A percentile compares a stretch with the other conserved stretches of the same genome.
These are phyloP conservation scores for Coemansia sp. DNA, from an alignment of 192 early-diverging fungal species.

Conservation along the genomic window DNA sequence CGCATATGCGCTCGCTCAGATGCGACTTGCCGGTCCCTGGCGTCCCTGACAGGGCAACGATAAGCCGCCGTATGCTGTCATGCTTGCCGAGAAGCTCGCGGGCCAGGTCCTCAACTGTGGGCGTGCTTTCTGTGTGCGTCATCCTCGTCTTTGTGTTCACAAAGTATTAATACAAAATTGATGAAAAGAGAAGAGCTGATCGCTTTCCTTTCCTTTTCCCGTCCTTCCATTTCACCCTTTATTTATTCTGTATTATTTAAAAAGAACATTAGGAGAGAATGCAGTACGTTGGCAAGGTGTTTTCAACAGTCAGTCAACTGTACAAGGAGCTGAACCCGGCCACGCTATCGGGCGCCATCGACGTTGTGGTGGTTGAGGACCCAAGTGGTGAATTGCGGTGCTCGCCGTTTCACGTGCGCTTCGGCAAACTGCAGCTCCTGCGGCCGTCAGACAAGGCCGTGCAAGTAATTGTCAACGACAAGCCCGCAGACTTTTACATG, in stretches of 20 bases:
- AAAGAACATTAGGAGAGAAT: too few species aligned
- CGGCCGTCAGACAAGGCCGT: slow-evolving; percentile 91
- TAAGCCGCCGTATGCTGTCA: slow-evolving; percentile 10
- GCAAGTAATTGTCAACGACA: slow-evolving; percentile 82
- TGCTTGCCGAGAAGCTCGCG: slow-evolving; percentile 3
- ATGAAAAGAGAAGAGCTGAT: background rate
- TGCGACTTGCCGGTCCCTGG: slow-evolving; percentile 38
- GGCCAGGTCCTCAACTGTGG: background rate
- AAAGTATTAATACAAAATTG: background rate
- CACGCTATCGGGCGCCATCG: slow-evolving; percentile 96
- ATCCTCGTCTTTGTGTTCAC: background rate
- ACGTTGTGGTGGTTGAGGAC: slow-evolving; percentile 93
- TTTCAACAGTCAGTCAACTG: slow-evolving; percentile 82
- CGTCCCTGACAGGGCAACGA: slow-evolving; percentile 30
- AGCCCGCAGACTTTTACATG: slow-evolving; percentile 78
- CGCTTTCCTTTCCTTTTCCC: background rate
- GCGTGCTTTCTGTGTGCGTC: background rate
- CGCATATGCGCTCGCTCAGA: slow-evolving; percentile 20
- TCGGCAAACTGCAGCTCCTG: slow-evolving; percentile 92
- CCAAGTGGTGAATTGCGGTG: slow-evolving; percentile 79
- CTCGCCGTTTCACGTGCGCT: slow-evolving; percentile 98
- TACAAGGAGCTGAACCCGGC: slow-evolving; percentile 97
- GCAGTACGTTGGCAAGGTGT: slow-evolving; percentile 65
- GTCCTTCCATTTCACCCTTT: background rate
- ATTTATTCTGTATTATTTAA: background rate